Evolutionary conservation across 805 yeast genomes (phyloP).

Genomic region (Starmerella khaoyaiensis): DNA sequence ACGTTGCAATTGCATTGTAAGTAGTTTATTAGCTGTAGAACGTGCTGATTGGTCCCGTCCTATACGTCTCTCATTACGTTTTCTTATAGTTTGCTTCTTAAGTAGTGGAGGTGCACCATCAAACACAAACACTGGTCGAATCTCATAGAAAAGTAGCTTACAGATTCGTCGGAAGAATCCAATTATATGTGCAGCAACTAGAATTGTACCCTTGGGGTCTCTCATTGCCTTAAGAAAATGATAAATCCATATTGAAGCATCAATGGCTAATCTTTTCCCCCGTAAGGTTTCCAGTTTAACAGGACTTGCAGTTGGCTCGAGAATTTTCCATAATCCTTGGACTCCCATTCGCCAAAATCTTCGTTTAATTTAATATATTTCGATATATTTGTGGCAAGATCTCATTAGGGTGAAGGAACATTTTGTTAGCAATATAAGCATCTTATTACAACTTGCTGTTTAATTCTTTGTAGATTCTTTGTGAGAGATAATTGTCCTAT

Average conservation of each 20-base stretch:
- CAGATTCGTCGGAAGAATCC: slow-evolving; percentile 93
- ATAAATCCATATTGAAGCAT: slow-evolving; percentile 97
- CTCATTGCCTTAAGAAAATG: slow-evolving; percentile 92
- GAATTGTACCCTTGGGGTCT: slow-evolving; percentile 65
- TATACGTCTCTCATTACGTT: slow-evolving; percentile 59
- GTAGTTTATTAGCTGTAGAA: slow-evolving; percentile 63
- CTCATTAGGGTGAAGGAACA: too few relatives aligned
- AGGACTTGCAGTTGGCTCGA: slow-evolving; percentile 82
- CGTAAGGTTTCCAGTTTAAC: slow-evolving; percentile 75
- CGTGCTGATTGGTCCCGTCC: slow-evolving; percentile 59
- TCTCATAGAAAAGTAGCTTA: slow-evolving; percentile 72
- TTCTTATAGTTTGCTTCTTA: slow-evolving; percentile 63
- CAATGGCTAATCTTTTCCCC: slow-evolving; percentile 75
- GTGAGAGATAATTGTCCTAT: too few relatives aligned
- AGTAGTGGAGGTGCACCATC: slow-evolving; percentile 60
- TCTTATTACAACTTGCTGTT: too few relatives aligned
- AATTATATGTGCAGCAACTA: slow-evolving; percentile 74
- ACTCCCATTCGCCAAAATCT: slow-evolving; percentile 62
- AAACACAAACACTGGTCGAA: slow-evolving; percentile 61
- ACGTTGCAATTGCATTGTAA: slow-evolving; percentile 67
- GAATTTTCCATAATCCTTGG: slow-evolving; percentile 80
- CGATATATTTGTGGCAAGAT: too few relatives aligned
- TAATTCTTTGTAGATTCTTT: too few relatives aligned
- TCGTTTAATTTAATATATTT: too few relatives aligned
- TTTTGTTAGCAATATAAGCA: too few relatives aligned